Percentiles rank a stretch among this genome's conserved stretches.
phyloP scores from a whole-genome alignment of 495 filamentous ascomycete genomes.

The Penicillium diatomitis region DNA sequence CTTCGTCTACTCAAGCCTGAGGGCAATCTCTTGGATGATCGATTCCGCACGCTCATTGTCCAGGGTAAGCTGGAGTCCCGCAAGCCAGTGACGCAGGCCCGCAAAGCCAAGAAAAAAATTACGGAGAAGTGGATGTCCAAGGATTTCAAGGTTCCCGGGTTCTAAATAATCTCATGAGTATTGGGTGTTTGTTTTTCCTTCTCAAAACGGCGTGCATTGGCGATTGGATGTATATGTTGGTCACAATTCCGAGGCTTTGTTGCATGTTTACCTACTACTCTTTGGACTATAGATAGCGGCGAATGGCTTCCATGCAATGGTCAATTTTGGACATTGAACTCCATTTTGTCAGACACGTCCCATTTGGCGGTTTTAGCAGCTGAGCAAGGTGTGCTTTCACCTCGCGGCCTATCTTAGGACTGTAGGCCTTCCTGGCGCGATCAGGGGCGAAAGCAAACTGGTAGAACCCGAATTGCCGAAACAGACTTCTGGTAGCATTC shows the following conservation, averaged over 20 bases:
- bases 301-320: not conserved
- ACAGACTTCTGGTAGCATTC: too few relatives aligned
- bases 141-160: constrained; percentile 63
- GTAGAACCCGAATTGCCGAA: too few relatives aligned
- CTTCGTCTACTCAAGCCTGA: constrained; percentile 84
- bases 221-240: constrained; percentile 23
- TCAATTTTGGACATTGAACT: not conserved
- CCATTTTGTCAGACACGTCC: not conserved
- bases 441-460: too few relatives aligned
- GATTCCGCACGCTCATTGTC: constrained; percentile 81
- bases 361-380: too few relatives aligned
- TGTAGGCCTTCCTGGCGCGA: too few relatives aligned
- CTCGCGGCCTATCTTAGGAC: too few relatives aligned
- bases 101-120: constrained; percentile 64
- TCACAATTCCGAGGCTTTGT: constrained; percentile 5
- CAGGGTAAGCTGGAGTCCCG: constrained; percentile 81
- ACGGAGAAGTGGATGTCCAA: constrained; percentile 98
- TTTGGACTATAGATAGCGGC: not conserved
- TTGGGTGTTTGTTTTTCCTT: constrained; percentile 8
- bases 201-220: constrained; percentile 20
- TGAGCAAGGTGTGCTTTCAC: too few relatives aligned
- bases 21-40: constrained; percentile 83
- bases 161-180: constrained; percentile 15
- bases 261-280: not conserved
- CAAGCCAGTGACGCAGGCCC: constrained; percentile 64